Base-by-base conservation (phyloP, 495 filamentous ascomycete species). In the Aspergillus nidulans region DNA sequence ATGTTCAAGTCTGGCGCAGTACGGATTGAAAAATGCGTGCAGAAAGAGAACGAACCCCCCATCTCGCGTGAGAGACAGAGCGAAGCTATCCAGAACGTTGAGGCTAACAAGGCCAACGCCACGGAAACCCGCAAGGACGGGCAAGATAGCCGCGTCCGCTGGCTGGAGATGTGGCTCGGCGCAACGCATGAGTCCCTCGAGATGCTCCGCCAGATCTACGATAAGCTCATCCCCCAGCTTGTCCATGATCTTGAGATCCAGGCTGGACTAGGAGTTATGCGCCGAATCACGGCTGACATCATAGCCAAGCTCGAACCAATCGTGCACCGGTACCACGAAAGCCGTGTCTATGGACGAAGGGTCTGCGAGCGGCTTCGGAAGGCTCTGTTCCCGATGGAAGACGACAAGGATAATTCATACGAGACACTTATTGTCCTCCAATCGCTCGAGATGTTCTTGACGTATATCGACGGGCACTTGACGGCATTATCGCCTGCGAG, bases 151-250 rank as follows among this genome's bases (percentile, higher is more conserved):
- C 47, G 45, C 32, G 25, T 52, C 16, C 30, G 58, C 6, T 43
- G 54, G 40, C 53, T 57, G 3, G 58, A 53, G 15, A 44, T 52
- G 34, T 61, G 58, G 54, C 46, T 57, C 25, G 58, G 58, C 20
- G 58, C 58, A 13, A 61, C 53, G 7, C 42, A 57, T 15, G 58
- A 61, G 40, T 54, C 58, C n/a, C 42, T 61, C 28, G 44, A 57
- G 19, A 57, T 48, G 23, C 42, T 61, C 15, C 18, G 26, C 24
- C 39, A 53, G 8, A 47, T 61, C 48, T 61, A 57, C 43, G 28
- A 50, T 4, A 32, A 52, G 13, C 55, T 61, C 21, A 50, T 55
- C 6, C 51, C 53, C 1, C 34, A 41, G 18, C 39, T 61, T 0
- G 26, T 58, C 36, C 59, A 54, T 7, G 55, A 61, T 30, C 25